Evolutionary conservation across 2,329 filamentous ascomycete species (phyloP).

Genomic region (Dendryphion nanum): DNA sequence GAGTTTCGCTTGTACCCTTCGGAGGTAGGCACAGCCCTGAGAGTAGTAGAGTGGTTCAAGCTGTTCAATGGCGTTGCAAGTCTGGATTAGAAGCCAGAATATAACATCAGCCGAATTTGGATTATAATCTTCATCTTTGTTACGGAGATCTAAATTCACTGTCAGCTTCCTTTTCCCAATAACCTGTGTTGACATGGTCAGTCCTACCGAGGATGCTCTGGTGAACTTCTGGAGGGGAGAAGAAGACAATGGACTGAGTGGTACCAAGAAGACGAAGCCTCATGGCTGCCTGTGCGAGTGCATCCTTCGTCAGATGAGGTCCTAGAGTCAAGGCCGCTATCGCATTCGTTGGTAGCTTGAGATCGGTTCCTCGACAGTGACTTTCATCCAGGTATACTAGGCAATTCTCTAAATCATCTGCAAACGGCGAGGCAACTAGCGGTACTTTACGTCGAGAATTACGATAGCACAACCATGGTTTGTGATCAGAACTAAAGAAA

Average conservation of each 20-base stretch:
- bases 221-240: slow-evolving; percentile 60
- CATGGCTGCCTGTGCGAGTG: slow-evolving; percentile 67
- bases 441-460: slow-evolving; percentile 41
- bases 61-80: slow-evolving; percentile 59
- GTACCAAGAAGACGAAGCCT: slow-evolving; percentile 58
- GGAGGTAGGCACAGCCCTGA: slow-evolving; percentile 62
- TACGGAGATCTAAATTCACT: slow-evolving; percentile 31
- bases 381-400: slow-evolving; percentile 62
- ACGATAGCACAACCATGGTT: slow-evolving; percentile 46
- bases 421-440: slow-evolving; percentile 55
- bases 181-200: background rate
- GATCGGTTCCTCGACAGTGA: slow-evolving; percentile 61
- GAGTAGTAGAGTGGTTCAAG: slow-evolving; percentile 58
- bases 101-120: slow-evolving; percentile 55
- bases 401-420: slow-evolving; percentile 51
- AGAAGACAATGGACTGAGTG: slow-evolving; percentile 55
- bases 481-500: slow-evolving; percentile 51
- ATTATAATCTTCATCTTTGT: slow-evolving; percentile 19
- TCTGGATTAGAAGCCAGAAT: slow-evolving; percentile 63
- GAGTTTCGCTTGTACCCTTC: slow-evolving; percentile 51
- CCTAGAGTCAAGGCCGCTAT: slow-evolving; percentile 57
- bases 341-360: slow-evolving; percentile 52
- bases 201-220: slow-evolving; percentile 53
- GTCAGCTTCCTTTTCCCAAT: background rate
- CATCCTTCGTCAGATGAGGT: slow-evolving; percentile 59